Percentiles rank a stretch among this genome's conserved stretches.
Conservation (phyloP, 2,329 filamentous ascomycete genomes). For the Tolypocladium tundrense region DNA sequence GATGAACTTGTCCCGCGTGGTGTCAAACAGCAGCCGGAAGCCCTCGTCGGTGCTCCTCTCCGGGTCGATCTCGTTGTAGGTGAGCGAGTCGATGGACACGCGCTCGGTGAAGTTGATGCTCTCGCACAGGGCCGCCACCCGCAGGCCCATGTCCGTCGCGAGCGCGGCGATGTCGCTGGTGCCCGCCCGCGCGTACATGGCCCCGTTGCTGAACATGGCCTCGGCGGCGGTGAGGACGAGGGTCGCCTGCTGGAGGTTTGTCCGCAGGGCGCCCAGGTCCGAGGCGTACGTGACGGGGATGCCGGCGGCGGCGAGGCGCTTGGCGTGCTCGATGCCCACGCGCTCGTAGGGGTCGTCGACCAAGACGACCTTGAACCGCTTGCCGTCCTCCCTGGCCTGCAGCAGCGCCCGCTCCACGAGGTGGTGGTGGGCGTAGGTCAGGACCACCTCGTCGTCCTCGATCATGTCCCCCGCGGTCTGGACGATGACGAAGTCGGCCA, state of each 20-base stretch:
- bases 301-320: slow-evolving; percentile 55
- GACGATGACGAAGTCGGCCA: slow-evolving; percentile 79
- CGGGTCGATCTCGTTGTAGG: slow-evolving; percentile 82
- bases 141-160: slow-evolving; percentile 63
- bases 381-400: slow-evolving; percentile 58
- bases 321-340: slow-evolving; percentile 51
- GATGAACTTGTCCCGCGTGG: slow-evolving; percentile 78
- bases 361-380: slow-evolving; percentile 72
- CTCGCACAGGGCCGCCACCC: slow-evolving; percentile 85
- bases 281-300: slow-evolving; percentile 74
- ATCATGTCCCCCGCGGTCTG: slow-evolving; percentile 67
- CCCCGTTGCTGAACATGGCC: slow-evolving; percentile 90
- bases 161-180: slow-evolving; percentile 80
- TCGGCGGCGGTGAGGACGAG: slow-evolving; percentile 84
- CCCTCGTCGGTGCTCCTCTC: slow-evolving; percentile 50
- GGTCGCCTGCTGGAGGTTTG: slow-evolving; percentile 56
- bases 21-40: slow-evolving; percentile 74
- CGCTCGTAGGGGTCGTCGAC: slow-evolving; percentile 59
- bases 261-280: slow-evolving; percentile 62
- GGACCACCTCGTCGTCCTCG: slow-evolving; percentile 65
- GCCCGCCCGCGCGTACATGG: slow-evolving; percentile 78
- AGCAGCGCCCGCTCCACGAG: slow-evolving; percentile 78
- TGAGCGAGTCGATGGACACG: slow-evolving; percentile 84
- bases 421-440: slow-evolving; percentile 79
- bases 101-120: slow-evolving; percentile 85